Base-by-base conservation (phyloP, 805 yeast species). In the Myxozyma kluyveri region DNA sequence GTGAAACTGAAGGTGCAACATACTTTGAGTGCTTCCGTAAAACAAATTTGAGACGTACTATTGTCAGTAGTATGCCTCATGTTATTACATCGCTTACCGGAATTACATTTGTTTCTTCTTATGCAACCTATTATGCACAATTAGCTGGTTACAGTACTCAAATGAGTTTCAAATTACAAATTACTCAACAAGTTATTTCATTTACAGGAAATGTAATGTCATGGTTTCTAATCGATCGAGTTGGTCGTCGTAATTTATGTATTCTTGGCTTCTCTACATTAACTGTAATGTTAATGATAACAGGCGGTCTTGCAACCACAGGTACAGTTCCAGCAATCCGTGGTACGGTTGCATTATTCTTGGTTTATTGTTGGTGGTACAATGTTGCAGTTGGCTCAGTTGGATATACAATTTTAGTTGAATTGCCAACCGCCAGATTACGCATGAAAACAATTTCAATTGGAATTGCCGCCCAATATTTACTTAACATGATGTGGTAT, bases 41-140 rank as follows among this genome's bases (percentile, higher is more conserved):
- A 2, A 52, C 63, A 4, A 73, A 78, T 60, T 61, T 72, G 35
- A 71, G 76, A 64, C 72, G 82, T 69, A 77, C 82, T 6, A 23
- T 45, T 0, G 67, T 75, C 49, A 61, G 76, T 19, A 61, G 70
- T 4, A 50, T 67, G 27, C 63, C 72, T 18, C 75, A 77, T 74
- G 56, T 73, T 50, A 66, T 72, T 57, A 81, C 76, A 62, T 68
- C 72, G 40, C 64, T 74, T 55, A 71, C 77, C 37, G 81, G 82
- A 18, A 43, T 42, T 33, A n/a, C 12, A 3, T 43, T 31, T n/a
- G 23, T 57, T 21, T 42, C 57, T 31, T 41, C 51, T 12, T 31
- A 29, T 12, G 31, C 53, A 40, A 42, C 47, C 10, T 57, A 56
- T 36, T 33, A 39, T 27, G 37, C 47, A 58, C 59, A 65, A 38